Evolutionary conservation across 164 flowering plant species (phyloP).

Genomic region (Sextonia rubra): DNA sequence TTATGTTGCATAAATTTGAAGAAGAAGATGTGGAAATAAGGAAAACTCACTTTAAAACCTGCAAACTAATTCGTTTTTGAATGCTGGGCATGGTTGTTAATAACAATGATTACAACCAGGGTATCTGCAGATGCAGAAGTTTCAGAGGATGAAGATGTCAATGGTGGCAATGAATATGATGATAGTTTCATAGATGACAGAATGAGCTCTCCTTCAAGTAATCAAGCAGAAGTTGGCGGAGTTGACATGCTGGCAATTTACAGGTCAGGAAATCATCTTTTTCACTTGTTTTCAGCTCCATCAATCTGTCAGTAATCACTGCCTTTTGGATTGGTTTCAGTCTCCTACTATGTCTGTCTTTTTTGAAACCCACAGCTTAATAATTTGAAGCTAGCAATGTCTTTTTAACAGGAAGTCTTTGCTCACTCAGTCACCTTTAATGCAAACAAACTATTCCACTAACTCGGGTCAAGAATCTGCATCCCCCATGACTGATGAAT

Average conservation of each 20-base stretch:
- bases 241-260: conserved; percentile 87
- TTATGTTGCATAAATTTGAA: not conserved
- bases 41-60: no score
- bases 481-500: conserved; percentile 25
- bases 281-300: not conserved
- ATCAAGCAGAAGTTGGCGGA: conserved; percentile 42
- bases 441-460: conserved; percentile 17
- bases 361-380: conserved; percentile 1
- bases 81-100: no score
- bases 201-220: conserved; percentile 37
- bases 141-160: conserved; percentile 64
- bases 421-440: conserved; percentile 75
- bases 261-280: conserved; percentile 44
- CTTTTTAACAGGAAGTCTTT: conserved; percentile 69
- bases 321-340: not conserved
- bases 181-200: conserved; percentile 89
- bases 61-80: no score
- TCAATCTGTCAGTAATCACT: not conserved
- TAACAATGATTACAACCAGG: conserved; percentile 31
- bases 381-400: not conserved
- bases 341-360: not conserved
- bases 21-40: not conserved
- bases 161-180: conserved; percentile 38
- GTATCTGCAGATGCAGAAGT: conserved; percentile 65
- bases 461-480: conserved; percentile 29